These are phyloP conservation scores for Dendrocalamus sinicus DNA, from an alignment of 176 grass and related monocot species.

Conservation along the genomic window DNA sequence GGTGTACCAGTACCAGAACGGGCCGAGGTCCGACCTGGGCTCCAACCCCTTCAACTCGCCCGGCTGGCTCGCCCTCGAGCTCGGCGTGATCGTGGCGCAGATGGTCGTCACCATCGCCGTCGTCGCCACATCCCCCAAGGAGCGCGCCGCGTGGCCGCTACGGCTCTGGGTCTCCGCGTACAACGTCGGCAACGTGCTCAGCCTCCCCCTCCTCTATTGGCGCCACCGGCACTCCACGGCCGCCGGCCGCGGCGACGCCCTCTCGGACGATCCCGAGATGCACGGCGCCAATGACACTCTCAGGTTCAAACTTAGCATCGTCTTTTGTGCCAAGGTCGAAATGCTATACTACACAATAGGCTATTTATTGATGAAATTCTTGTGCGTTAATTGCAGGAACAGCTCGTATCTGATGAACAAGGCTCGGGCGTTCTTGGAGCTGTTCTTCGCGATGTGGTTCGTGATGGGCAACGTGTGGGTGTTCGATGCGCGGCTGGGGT, in stretches of 20 bases:
- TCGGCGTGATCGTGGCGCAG: slow-evolving; percentile 62
- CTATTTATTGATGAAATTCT: not conserved
- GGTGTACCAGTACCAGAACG: slow-evolving; percentile 97
- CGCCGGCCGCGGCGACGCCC: not conserved
- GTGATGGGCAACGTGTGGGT: slow-evolving; percentile 99
- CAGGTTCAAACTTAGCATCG: slow-evolving; percentile 44
- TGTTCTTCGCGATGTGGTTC: slow-evolving; percentile 97
- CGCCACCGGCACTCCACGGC: slow-evolving; percentile 64
- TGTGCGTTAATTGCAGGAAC: slow-evolving; percentile 36
- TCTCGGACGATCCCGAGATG: slow-evolving; percentile 62
- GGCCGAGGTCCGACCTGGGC: slow-evolving; percentile 77
- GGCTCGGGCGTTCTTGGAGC: slow-evolving; percentile 81
- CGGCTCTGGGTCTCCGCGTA: slow-evolving; percentile 85
- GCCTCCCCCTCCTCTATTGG: slow-evolving; percentile 91
- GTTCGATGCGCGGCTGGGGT: slow-evolving; percentile 79
- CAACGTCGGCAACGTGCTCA: slow-evolving; percentile 89
- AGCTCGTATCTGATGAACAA: slow-evolving; percentile 87
- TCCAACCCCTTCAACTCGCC: slow-evolving; percentile 94
- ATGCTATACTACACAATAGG: not conserved
- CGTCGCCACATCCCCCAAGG: slow-evolving; percentile 55
- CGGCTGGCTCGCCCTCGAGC: slow-evolving; percentile 77
- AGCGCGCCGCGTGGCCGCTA: slow-evolving; percentile 87
- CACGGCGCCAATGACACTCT: slow-evolving; percentile 47
- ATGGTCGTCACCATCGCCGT: slow-evolving; percentile 54
- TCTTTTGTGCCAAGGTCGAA: not conserved